These are phyloP conservation scores for Breviolum minutum DNA, from an alignment of 73 alveolate species.

Conservation along the genomic window DNA sequence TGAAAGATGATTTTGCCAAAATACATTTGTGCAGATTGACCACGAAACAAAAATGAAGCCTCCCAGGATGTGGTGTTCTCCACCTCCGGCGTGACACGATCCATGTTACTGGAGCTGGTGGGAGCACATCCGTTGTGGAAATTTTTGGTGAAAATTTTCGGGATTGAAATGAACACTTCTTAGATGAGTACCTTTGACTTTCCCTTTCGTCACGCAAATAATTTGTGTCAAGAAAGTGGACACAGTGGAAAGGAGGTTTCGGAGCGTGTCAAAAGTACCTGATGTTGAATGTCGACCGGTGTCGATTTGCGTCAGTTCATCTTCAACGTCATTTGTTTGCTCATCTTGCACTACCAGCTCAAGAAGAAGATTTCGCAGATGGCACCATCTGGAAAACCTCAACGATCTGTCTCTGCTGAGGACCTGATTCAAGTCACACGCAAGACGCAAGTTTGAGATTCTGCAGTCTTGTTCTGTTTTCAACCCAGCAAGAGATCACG, in stretches of 20 bases:
- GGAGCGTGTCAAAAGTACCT: no score
- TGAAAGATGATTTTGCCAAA: no score
- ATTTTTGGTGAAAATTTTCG: no score
- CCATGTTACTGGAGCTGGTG: slow-evolving; percentile 12
- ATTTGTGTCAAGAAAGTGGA: no score
- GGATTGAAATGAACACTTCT: no score
- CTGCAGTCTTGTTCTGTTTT: not conserved
- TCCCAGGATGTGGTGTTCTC: slow-evolving; percentile 10
- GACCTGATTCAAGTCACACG: not conserved
- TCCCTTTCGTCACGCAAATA: no score
- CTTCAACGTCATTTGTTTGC: slow-evolving; percentile 38
- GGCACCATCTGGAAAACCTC: not conserved
- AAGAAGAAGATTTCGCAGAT: slow-evolving; percentile 19
- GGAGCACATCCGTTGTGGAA: not conserved
- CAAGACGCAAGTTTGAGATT: not conserved
- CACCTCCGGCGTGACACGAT: slow-evolving; percentile 34
- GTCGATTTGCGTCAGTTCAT: slow-evolving; percentile 1
- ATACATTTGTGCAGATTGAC: no score
- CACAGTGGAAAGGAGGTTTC: no score
- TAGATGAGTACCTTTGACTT: no score
- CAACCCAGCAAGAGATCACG: not conserved
- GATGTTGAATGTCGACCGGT: no score
- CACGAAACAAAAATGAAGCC: not conserved
- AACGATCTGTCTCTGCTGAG: not conserved
- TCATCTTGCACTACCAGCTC: slow-evolving; percentile 40